Evolutionary conservation across 768 basidiomycete species (phyloP), one percentile per base, ranked within the genome.

Genomic region (Mycena capillaripes): DNA sequence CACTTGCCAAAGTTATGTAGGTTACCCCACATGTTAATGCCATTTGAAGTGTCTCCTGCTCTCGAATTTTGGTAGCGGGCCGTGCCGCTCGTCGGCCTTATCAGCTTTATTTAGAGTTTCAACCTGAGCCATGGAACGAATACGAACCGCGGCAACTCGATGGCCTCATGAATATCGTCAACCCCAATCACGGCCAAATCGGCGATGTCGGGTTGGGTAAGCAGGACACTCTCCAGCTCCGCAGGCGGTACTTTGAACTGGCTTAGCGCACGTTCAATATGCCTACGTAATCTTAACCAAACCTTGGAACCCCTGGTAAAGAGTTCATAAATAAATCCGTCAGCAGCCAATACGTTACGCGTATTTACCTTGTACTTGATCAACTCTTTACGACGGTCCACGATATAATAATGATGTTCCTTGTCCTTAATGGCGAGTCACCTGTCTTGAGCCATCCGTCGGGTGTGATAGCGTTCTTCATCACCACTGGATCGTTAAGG

Each of bases 401-500:
- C 87, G 67, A 91, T 89, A 70, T 82, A 85, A 78, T 86, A 90
- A 75, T 85, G 89, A 0, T 92, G 93, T 4, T 92, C 86, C 21
- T 79, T 76, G 67, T 92, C 90, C 21, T 86, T 79, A 16, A 86
- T 71, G 4, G 85, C 87, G 34, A 94, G 77, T 95, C 93, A 0
- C 93, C 92, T 1, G 93, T 93, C 83, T 89, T 91, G 80, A 92
- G 88, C 92, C 92, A 95, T 3, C 89, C 86, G 48, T 91, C 89
- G 2, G 81, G 75, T 0, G 89, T 91, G 73, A 93, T 88, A 2
- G 89, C 80, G 27, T 86, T 82, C 23, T 78, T 76, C 7, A 91
- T 94, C 2, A 92, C 91, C 29, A 81, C 79, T 0, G 81, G 79
- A 64, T 94, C 92, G 69, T 87, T 87, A 74, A 89, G 80, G 77